phyloP scores from a whole-genome alignment of 1,284 basidiomycete species.

The Wolfiporia cocos region DNA sequence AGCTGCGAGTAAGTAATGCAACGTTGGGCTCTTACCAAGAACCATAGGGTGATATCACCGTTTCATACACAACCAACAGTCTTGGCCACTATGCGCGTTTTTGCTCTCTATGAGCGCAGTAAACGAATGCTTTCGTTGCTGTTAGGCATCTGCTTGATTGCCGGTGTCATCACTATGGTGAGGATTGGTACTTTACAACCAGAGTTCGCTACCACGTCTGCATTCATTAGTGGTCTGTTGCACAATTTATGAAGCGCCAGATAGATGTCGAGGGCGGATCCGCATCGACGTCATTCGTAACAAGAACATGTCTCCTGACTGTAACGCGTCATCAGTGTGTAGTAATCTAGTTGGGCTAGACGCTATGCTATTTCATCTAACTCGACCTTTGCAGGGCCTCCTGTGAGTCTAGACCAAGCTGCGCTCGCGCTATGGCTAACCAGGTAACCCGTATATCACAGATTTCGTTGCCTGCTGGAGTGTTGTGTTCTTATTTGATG shows the following conservation, averaged over 20 bases:
- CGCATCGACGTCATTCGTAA: too few species aligned
- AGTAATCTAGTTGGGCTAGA: too few species aligned
- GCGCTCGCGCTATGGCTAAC: background rate
- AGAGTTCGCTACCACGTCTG: too few species aligned
- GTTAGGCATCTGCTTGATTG: conserved; percentile 8
- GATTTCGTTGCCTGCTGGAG: conserved; percentile 5
- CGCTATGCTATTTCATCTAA: too few species aligned
- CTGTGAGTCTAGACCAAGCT: conserved; percentile 1
- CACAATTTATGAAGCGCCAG: too few species aligned
- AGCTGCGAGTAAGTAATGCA: conserved; percentile 7
- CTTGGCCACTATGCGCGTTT: conserved; percentile 10
- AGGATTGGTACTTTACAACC: background rate
- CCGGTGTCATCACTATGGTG: conserved; percentile 11
- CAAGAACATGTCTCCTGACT: too few species aligned
- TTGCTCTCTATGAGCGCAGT: conserved; percentile 15
- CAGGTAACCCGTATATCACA: background rate
- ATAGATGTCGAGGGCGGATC: too few species aligned
- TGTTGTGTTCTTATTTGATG: conserved; percentile 14
- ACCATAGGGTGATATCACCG: background rate
- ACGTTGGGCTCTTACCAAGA: background rate
- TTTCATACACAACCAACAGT: conserved; percentile 1
- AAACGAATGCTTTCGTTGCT: conserved; percentile 12
- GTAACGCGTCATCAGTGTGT: too few species aligned
- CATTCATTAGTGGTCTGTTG: too few species aligned
- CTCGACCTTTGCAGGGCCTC: conserved; percentile 2